Evolutionary conservation across 192 early-diverging fungal genomes (phyloP).

Genomic region (Coemansia sp.): DNA sequence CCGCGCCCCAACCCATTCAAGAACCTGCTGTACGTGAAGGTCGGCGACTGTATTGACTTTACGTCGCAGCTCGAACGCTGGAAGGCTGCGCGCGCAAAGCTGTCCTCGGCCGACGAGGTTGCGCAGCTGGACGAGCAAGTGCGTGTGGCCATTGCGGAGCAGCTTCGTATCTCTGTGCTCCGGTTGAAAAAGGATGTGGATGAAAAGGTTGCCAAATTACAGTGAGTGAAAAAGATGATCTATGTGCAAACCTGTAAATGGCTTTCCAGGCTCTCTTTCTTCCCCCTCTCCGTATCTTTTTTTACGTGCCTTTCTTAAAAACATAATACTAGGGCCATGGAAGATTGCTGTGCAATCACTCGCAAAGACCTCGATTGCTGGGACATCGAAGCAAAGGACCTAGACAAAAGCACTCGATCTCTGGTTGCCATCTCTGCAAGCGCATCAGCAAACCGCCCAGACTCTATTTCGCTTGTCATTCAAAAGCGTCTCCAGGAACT

Average conservation of each 20-base stretch:
- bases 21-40: slow-evolving; percentile 61
- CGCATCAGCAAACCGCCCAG: slow-evolving; percentile 26
- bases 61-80: slow-evolving; percentile 61
- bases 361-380: slow-evolving; percentile 6
- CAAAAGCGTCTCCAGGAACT: slow-evolving; percentile 23
- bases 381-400: slow-evolving; percentile 17
- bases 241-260: not conserved
- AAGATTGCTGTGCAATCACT: not conserved
- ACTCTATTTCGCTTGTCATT: slow-evolving; percentile 5
- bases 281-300: not conserved
- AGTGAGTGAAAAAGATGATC: not conserved
- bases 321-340: not conserved
- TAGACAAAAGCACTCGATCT: slow-evolving; percentile 11
- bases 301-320: not conserved
- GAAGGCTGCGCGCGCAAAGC: slow-evolving; percentile 19
- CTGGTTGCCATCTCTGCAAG: slow-evolving; percentile 20
- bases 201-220: not conserved
- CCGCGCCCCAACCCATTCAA: slow-evolving; percentile 57
- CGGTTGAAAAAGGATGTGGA: slow-evolving; percentile 19
- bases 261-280: not conserved
- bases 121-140: slow-evolving; percentile 34
- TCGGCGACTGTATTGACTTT: slow-evolving; percentile 79
- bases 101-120: slow-evolving; percentile 20
- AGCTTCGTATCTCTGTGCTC: slow-evolving; percentile 28
- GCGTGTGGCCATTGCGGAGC: slow-evolving; percentile 32